These are phyloP conservation scores for Echria macrotheca DNA, from an alignment of 495 filamentous ascomycete genomes.

Conservation along the genomic window DNA sequence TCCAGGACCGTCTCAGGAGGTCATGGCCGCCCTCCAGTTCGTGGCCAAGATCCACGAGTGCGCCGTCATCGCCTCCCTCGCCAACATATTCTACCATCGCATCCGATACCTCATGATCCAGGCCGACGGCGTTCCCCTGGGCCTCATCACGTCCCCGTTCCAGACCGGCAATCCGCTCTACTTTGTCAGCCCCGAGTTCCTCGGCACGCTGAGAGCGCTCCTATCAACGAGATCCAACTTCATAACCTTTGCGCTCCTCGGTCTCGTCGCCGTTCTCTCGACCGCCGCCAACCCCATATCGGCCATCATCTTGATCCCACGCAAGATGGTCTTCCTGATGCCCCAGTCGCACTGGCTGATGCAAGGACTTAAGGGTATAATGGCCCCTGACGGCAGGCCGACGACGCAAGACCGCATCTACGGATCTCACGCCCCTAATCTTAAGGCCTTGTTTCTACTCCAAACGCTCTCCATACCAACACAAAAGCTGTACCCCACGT, in stretches of 20 bases:
- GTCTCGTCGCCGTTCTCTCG: not conserved
- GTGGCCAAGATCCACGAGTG: constrained; percentile 8
- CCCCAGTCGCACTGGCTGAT: not conserved
- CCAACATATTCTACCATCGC: constrained; percentile 7
- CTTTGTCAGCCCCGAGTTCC: not conserved
- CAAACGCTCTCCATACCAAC: not conserved
- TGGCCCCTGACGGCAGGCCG: too few species aligned
- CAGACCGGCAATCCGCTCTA: constrained; percentile 1
- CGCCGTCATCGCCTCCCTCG: constrained; percentile 3
- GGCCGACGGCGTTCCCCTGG: not conserved
- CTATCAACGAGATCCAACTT: not conserved
- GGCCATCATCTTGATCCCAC: not conserved
- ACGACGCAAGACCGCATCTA: too few species aligned
- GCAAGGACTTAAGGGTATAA: too few species aligned
- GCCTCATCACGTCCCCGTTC: not conserved
- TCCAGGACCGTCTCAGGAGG: not conserved
- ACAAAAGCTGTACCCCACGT: not conserved
- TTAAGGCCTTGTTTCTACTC: too few species aligned
- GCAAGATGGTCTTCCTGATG: not conserved
- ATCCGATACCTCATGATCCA: constrained; percentile 1
- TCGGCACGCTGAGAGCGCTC: not conserved
- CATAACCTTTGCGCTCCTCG: not conserved
- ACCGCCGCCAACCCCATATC: not conserved
- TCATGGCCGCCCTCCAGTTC: constrained; percentile 1
- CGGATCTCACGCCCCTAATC: too few species aligned